These are phyloP conservation scores for Ehretia macrophylla DNA, from an alignment of 257 asterid genomes.

Conservation along the genomic window DNA sequence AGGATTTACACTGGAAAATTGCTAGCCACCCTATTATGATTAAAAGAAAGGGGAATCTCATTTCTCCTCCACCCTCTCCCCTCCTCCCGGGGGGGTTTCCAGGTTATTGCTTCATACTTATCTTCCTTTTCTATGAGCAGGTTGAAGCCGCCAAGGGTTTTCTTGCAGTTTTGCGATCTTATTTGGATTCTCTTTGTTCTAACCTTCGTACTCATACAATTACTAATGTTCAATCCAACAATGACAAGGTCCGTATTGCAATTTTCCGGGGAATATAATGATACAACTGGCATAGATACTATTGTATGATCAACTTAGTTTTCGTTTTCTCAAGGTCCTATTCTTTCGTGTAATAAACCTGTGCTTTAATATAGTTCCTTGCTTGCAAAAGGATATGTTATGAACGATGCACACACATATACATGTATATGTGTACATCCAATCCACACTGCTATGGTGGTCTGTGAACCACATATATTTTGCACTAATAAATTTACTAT, in stretches of 20 bases:
- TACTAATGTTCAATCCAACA: constrained; percentile 95
- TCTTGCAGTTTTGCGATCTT: constrained; percentile 57
- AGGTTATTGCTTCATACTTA: background rate
- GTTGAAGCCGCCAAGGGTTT: constrained; percentile 93
- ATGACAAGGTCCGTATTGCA: constrained; percentile 70
- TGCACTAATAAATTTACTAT: too few species aligned
- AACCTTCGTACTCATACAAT: constrained; percentile 93
- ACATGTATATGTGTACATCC: too few species aligned
- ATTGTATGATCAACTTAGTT: background rate
- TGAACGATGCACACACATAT: too few species aligned
- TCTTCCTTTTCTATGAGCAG: constrained; percentile 26
- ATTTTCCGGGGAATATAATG: constrained; percentile 7
- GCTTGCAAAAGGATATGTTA: too few species aligned
- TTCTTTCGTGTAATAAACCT: background rate
- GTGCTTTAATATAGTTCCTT: too few species aligned
- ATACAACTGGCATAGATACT: background rate
- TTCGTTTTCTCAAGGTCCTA: background rate
- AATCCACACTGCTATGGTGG: too few species aligned
- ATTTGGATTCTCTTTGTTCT: constrained; percentile 81
- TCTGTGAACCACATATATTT: too few species aligned
- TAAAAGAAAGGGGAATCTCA: too few species aligned
- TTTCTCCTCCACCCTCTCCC: too few species aligned
- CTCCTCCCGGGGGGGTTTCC: too few species aligned
- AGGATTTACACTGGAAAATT: too few species aligned
- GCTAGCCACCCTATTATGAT: too few species aligned